phyloP scores from a whole-genome alignment of 2,329 filamentous ascomycete genomes.

The Clarireedia hainanense region DNA sequence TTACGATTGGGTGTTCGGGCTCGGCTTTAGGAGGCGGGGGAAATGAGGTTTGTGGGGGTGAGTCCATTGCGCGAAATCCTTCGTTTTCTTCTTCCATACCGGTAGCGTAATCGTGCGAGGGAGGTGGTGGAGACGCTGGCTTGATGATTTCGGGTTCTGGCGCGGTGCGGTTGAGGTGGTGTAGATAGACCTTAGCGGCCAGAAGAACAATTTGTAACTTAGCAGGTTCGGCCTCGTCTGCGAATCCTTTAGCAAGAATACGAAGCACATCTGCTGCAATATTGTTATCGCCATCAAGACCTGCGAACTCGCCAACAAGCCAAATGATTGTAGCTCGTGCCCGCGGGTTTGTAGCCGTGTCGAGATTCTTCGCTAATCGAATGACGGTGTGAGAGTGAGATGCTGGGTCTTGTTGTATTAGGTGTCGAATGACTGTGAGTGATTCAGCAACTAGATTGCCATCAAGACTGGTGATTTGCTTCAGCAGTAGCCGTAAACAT shows the following conservation, averaged over 20 bases:
- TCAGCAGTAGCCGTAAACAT: slow-evolving; percentile 74
- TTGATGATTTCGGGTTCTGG: slow-evolving; percentile 32
- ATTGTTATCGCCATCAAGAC: slow-evolving; percentile 71
- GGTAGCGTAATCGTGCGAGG: slow-evolving; percentile 22
- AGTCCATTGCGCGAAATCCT: slow-evolving; percentile 22
- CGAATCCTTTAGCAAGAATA: slow-evolving; percentile 78
- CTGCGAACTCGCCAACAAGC: slow-evolving; percentile 92
- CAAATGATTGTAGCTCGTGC: slow-evolving; percentile 93
- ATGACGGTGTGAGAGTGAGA: slow-evolving; percentile 81
- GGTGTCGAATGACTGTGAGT: slow-evolving; percentile 85
- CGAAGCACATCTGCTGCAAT: slow-evolving; percentile 89
- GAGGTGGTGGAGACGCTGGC: slow-evolving; percentile 11
- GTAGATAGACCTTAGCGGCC: slow-evolving; percentile 93
- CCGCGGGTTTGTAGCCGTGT: slow-evolving; percentile 77
- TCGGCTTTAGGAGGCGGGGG: slow-evolving; percentile 16
- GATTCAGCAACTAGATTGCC: slow-evolving; percentile 86
- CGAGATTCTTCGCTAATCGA: slow-evolving; percentile 81
- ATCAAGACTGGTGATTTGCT: slow-evolving; percentile 82
- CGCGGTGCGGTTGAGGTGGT: slow-evolving; percentile 65
- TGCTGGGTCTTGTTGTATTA: slow-evolving; percentile 84
- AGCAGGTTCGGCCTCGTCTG: slow-evolving; percentile 73
- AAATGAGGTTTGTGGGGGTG: slow-evolving; percentile 12
- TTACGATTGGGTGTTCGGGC: slow-evolving; percentile 58
- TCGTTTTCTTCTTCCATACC: slow-evolving; percentile 17
- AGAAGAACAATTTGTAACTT: slow-evolving; percentile 89